Base-by-base conservation (phyloP, 2,329 filamentous ascomycete species). In the Epichloe brachyelytri region DNA sequence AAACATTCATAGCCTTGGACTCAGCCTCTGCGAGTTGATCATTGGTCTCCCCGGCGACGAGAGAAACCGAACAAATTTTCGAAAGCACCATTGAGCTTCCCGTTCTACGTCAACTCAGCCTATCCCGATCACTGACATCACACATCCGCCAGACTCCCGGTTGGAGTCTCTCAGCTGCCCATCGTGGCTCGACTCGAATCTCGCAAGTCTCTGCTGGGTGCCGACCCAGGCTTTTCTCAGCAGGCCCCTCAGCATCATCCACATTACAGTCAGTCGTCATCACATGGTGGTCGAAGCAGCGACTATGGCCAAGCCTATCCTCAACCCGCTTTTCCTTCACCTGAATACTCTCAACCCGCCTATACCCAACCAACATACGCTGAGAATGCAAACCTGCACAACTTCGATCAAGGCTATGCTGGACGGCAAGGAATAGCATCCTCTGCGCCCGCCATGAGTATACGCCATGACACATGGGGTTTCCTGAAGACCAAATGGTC, bases 401-500 rank as follows among this genome's bases (percentile, higher is more conserved):
- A 59, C 34, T 63, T 61, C 50, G 60, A 69, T 38, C 62, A 68
- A 46, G 63, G 64, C 33, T 68, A 67, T 54, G 67, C 67, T 20
- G 62, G 65, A 47, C 65, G 68, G 46, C 64, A 70, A 57, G 68
- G 65, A 41, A 51, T 69, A 38, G 58, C 62, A 12, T 57, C 65
- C 30, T 67, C 68, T 17, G 58, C 59, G 34, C 60, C 63, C 12
- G 58, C 65, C 15, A 54, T 56, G 43, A 65, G 64, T 52, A 62
- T 65, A 34, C 58, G 62, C 43, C 59, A 58, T 40, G 60, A 60
- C 53, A 62, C 56, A 51, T 60, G 90, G 73, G 91, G 89, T 64
- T 80, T 86, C 59, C 84, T 94, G 60, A 86, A 82, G 64, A 86
- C 86, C 52, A 80, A 77, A 62, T 98, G 93, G 91, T 89, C 90